Base-by-base conservation (phyloP, 495 filamentous ascomycete species). In the Corynascus novoguineensis region DNA sequence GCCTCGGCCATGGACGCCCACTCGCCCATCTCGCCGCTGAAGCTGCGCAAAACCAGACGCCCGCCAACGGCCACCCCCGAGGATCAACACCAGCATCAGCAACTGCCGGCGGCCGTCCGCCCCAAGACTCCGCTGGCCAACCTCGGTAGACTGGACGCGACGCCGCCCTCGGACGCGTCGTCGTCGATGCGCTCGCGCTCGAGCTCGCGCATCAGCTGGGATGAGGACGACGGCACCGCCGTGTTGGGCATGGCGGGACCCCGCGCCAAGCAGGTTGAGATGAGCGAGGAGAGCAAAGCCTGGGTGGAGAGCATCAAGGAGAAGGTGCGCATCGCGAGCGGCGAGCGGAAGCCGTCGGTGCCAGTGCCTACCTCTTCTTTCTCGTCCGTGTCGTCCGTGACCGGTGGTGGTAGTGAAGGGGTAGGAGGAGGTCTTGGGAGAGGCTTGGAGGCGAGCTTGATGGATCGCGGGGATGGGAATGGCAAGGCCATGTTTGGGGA, bases 281-380 rank as follows among this genome's bases (percentile, higher is more conserved):
- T 90, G 59, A 81, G 75, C 47, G 79, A 80, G 53, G 81, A 87
- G 68, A 83, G 83, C 60, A 72, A 79, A 47, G 78, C 80, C 38
- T 90, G 86, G 86, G 83, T 90, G 3, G 83, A 90, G 67, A 84
- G 80, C 28, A 83, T 90, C 71, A 80, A 88, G 67, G 83, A 85
- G 45, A 83, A 85, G 60, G 83, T 85, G 5, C 68, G 77, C 25
- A 71, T 78, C 24, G 83, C 79, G 35, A 81, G 78, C 49, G 74
- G 74, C 28, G 76, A 78, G 53, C 70, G 69, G 21, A 53, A 62
- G 32, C 44, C 45, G 24, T 34, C 55, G 24, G 58, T 48, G 27
- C 69, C 67, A 61, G 37, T 49, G 31, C n/a, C 49, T 34, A 32
- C 42, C 7, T 14, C 48, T 44, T 10, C 27, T 19, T 6, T 53